Percentiles rank a stretch among this genome's conserved stretches.
Evolutionary conservation across 192 early-diverging fungal species (phyloP).

Genomic region (Gamsiella multidivaricata): DNA sequence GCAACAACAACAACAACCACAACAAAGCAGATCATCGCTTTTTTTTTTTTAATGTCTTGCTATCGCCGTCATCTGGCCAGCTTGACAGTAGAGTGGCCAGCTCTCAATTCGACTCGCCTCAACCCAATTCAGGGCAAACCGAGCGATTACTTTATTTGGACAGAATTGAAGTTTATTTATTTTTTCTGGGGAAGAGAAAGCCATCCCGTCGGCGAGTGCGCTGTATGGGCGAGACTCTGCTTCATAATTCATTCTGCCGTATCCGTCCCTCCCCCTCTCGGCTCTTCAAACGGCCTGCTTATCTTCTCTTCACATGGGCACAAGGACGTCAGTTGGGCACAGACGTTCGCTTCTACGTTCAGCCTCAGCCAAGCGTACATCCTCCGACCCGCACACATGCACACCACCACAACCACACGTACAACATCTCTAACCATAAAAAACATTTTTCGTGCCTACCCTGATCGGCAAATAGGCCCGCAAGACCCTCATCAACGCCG

Average conservation of each 20-base stretch:
- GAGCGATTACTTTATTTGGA: constrained; percentile 35
- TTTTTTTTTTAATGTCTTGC: too few relatives aligned
- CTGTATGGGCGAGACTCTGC: constrained; percentile 21
- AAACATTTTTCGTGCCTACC: too few relatives aligned
- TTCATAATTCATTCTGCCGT: not conserved
- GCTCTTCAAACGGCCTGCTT: constrained; percentile 2
- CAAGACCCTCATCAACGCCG: constrained; percentile 69
- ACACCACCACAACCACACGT: too few relatives aligned
- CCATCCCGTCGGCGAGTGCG: constrained; percentile 24
- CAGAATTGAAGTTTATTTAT: not conserved
- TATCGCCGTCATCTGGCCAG: too few relatives aligned
- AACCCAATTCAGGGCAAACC: constrained; percentile 48
- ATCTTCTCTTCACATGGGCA: constrained; percentile 8
- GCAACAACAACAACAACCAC: not conserved
- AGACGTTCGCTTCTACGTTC: not conserved
- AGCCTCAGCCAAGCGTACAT: not conserved
- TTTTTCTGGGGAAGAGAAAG: not conserved
- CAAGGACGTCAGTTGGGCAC: not conserved
- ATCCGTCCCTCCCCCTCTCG: too few relatives aligned
- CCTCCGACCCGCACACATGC: too few relatives aligned
- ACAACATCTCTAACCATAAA: too few relatives aligned
- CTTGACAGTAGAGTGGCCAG: too few relatives aligned
- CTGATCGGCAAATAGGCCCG: constrained; percentile 58
- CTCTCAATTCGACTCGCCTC: too few relatives aligned
- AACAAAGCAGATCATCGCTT: not conserved